Evolutionary conservation across 495 filamentous ascomycete species (phyloP), one percentile per base, ranked within the genome.

Genomic region (Sordaria brevicollis): DNA sequence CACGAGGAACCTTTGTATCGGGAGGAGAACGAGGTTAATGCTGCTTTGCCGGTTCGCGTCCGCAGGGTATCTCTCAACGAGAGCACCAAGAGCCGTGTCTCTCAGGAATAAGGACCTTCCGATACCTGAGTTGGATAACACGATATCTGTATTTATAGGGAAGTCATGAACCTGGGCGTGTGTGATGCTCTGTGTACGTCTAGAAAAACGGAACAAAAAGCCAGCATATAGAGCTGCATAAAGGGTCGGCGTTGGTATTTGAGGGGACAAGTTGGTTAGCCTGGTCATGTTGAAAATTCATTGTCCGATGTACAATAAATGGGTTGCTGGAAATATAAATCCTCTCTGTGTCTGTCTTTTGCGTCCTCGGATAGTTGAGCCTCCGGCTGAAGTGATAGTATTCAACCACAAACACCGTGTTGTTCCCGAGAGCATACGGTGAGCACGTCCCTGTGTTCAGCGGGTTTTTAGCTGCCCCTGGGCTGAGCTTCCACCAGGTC

Each of bases 1-100:
- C 73, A 79, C 31, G 75, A 78, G 71, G 78, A 80, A 65, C 75
- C 76, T 15, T 38, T 79, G 43, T 71, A 71, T 54, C 69, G 71
- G 5, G 76, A 70, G 15, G 31, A 38, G 5, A 54, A 38, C 9
- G 72, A 74, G 68, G 41, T 71, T 34, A 65, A 43, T 38, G 19
- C 11, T 19, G 41, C 29, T 57, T 5, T 57, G 38, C 49, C 49
- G 25, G 49, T 35, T 35, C 66, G 66, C 65, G n/a, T 37, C 29
- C 33, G 10, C 31, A 35, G 65, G 65, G 41, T 37, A 62, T 6
- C 21, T 7, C n/a, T n/a, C n/a, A n/a, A n/a, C n/a, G 49, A 15
- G 49, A 31, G 25, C 13, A 21, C 15, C 49, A 31, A 31, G 13
- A 25, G 25, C 25, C 21, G 11, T 62, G 49, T 62, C 49, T 62